Percentiles rank a stretch among this genome's conserved stretches.
Evolutionary conservation across 164 flowering plant species (phyloP).

Genomic region (Kingdonia uniflora): DNA sequence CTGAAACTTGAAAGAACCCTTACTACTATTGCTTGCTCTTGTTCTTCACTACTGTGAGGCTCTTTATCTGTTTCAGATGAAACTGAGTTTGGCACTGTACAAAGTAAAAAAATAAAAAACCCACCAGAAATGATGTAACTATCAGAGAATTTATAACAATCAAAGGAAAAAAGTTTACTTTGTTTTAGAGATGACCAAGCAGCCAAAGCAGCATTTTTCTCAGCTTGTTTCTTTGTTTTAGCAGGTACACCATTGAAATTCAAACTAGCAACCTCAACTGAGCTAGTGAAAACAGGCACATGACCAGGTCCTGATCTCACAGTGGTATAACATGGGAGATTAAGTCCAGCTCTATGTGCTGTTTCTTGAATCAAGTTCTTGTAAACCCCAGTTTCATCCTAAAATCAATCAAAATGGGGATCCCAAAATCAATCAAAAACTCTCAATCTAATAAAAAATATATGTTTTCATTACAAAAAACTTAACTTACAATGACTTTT

Average conservation of each 20-base stretch:
- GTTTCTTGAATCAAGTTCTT: conserved; percentile 46
- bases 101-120: conserved; percentile 1
- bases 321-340: conserved; percentile 59
- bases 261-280: conserved; percentile 62
- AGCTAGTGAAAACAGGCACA: conserved; percentile 50
- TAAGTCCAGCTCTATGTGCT: conserved; percentile 55
- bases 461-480: background rate
- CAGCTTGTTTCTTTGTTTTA: conserved; percentile 84
- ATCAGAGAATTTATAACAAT: conserved; percentile 7
- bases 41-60: conserved; percentile 26
- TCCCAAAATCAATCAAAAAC: background rate
- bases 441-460: background rate
- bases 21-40: conserved; percentile 37
- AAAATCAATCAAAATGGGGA: too few species aligned
- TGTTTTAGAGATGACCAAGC: conserved; percentile 72
- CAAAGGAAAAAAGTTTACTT: conserved; percentile 18
- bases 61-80: conserved; percentile 21
- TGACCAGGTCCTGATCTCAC: conserved; percentile 71
- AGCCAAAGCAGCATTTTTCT: conserved; percentile 82
- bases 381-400: conserved; percentile 80
- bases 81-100: conserved; percentile 33
- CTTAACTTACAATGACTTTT: conserved; percentile 51
- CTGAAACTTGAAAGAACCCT: conserved; percentile 33
- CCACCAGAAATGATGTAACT: too few species aligned
- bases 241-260: conserved; percentile 65